Evolutionary conservation across 1,139 yeast species (phyloP).

Genomic region (Hansenula sp.): DNA sequence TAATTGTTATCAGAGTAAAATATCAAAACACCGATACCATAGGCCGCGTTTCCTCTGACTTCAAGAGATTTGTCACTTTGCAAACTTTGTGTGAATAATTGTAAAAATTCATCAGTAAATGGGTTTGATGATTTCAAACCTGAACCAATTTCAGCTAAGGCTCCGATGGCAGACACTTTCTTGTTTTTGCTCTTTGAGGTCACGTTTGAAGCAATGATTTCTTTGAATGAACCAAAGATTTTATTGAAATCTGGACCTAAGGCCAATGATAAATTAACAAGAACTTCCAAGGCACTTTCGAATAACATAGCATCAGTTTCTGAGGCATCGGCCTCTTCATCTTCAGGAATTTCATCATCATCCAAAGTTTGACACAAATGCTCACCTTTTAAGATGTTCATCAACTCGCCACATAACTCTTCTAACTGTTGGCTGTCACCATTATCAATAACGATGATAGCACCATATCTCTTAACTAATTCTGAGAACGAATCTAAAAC

Average conservation of each 20-base stretch:
- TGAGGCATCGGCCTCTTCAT: conserved; percentile 62
- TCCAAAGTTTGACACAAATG: conserved; percentile 78
- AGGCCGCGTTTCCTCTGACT: conserved; percentile 94
- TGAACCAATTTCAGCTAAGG: conserved; percentile 81
- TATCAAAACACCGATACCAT: conserved; percentile 85
- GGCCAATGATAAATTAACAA: conserved; percentile 70
- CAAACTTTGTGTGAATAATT: conserved; percentile 64
- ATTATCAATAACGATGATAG: conserved; percentile 59
- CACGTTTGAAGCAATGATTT: conserved; percentile 56
- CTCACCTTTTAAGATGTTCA: conserved; percentile 70
- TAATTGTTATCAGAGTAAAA: conserved; percentile 58
- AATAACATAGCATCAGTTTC: conserved; percentile 85
- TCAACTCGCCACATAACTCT: conserved; percentile 62
- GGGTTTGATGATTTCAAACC: conserved; percentile 72
- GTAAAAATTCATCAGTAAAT: conserved; percentile 64
- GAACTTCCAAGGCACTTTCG: conserved; percentile 83
- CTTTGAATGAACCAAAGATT: conserved; percentile 72
- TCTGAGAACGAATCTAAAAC: conserved; percentile 75
- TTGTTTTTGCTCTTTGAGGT: conserved; percentile 65
- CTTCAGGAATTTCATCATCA: conserved; percentile 47
- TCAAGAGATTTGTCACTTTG: conserved; percentile 78
- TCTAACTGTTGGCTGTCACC: conserved; percentile 62
- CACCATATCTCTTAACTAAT: conserved; percentile 68
- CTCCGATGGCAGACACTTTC: conserved; percentile 84
- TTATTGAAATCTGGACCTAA: conserved; percentile 73